Percentiles rank a stretch among this genome's conserved stretches.
Conservation (phyloP, 352 stramenopile species). For the Plasmopara viticola region DNA sequence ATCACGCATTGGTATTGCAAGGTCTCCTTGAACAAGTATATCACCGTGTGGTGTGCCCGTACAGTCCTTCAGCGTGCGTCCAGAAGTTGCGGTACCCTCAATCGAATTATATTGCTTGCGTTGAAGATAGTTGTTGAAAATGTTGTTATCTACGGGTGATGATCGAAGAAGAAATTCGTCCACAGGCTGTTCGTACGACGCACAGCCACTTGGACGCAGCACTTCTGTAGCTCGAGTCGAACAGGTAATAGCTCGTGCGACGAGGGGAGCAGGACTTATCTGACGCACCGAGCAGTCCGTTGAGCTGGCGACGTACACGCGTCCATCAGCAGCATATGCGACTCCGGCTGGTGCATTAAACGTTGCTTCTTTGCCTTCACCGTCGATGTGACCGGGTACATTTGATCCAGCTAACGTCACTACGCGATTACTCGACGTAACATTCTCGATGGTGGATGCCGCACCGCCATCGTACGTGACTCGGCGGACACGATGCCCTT, state of each 20-base stretch:
- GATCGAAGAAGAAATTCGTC: slow-evolving; percentile 81
- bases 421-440: slow-evolving; percentile 70
- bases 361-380: slow-evolving; percentile 77
- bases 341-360: slow-evolving; percentile 88
- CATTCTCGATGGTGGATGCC: slow-evolving; percentile 52
- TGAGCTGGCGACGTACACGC: slow-evolving; percentile 89
- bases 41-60: slow-evolving; percentile 86
- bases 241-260: slow-evolving; percentile 71
- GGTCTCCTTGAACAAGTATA: slow-evolving; percentile 62
- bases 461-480: slow-evolving; percentile 65
- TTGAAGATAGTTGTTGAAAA: slow-evolving; percentile 90
- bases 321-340: slow-evolving; percentile 79
- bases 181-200: slow-evolving; percentile 90
- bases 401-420: slow-evolving; percentile 87
- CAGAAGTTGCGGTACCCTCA: slow-evolving; percentile 36
- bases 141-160: slow-evolving; percentile 80
- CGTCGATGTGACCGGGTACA: slow-evolving; percentile 68
- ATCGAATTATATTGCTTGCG: slow-evolving; percentile 37
- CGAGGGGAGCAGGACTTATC: slow-evolving; percentile 60
- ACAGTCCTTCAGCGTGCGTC: slow-evolving; percentile 87
- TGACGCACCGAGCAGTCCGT: slow-evolving; percentile 86
- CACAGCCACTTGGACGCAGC: slow-evolving; percentile 89
- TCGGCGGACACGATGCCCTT: slow-evolving; percentile 84
- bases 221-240: slow-evolving; percentile 74
- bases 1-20: slow-evolving; percentile 35